Base-by-base conservation (phyloP, 2,329 filamentous ascomycete species). In the Calonectria henricotiae region DNA sequence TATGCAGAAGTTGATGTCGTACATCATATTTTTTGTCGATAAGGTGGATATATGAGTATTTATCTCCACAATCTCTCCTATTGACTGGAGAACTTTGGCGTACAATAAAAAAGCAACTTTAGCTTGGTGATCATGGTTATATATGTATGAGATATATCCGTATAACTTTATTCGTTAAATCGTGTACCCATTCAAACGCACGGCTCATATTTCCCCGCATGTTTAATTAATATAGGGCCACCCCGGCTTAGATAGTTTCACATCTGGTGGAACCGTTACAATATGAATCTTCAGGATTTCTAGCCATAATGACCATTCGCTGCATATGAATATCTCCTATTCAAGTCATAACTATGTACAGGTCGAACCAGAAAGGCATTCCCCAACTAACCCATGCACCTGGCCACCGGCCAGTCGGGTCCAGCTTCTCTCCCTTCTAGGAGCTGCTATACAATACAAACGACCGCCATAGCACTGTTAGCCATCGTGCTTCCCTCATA, bases 341-440 rank as follows among this genome's bases (percentile, higher is more conserved):
- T 76, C 65, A 73, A 74, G 44, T 58, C 39, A 37, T 47, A 71
- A 73, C 64, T 73, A 75, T 76, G 63, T 76, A 77, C 73, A 43
- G 39, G 49, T 68, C 35, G 44, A 65, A 66, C 62, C 47, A 61
- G 17, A 67, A 65, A 61, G 23, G 67, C 49, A 20, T 49, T 65
- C 60, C 68, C 47, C 44, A 27, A 20, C 69, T 69, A 62, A 46
- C 67, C 67, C 60, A 70, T 69, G 66, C 37, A 70, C 66, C 62
- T 41, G 27, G 35, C 25, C 39, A 17, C 65, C 60, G 43, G 37
- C 32, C 47, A 55, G 61, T 46, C 41, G n/a, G 37, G 61, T 47
- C 61, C 47, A 62, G 69, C 68, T 58, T 63, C 47, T 25, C 43
- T 65, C 62, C 35, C 63, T 60, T 69, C 44, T 55, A 61, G 63